Evolutionary conservation across 202 grass and related monocot species (phyloP), one percentile per base, ranked within the genome.

Genomic region (Schoenoplectus tabernaemontani): DNA sequence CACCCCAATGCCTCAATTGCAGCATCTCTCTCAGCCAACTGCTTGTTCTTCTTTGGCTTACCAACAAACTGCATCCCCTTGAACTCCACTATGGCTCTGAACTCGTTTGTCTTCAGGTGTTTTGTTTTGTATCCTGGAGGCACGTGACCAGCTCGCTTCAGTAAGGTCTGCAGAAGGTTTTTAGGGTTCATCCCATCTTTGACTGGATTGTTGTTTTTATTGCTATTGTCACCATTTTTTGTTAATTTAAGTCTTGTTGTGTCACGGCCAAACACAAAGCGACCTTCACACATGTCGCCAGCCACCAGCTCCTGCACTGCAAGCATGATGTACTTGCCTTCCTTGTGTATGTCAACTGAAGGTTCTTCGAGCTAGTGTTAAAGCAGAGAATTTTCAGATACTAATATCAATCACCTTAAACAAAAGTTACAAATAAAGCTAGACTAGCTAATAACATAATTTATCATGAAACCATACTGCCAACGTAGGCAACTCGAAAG

Each of bases 41-140:
- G 89, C 86, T 98, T 98, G 83, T 92, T 94, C 86, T 83, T 88
- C 87, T 95, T 98, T 3, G 95, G 91, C 58, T 98, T 94, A 61
- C 95, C 95, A 2, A 94, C 86, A 24, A 95, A 95, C 68, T 98
- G 95, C 95, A 95, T 98, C 51, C 91, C 91, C 78, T 98, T 98
- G 59, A 98, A 98, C 74, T 98, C 95, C 87, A 98, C 95, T 61
- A 95, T 83, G 26, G 91, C 89, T 59, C 91, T 85, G 62, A 98
- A 98, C 76, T 98, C 95, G 39, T 98, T 98, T 65, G 95, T 98
- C 65, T 98, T 94, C 30, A 98, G 84, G 81, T 95, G 91, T 64
- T 95, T 98, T 9, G 81, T 89, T 90, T 92, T 98, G 86, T 98
- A 98, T 83, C 89, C 94, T 15, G 95, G 95, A 10, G 95, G 95